A percentile compares a stretch with the other conserved stretches of the same genome.
phyloP scores from a whole-genome alignment of 768 basidiomycete species.

The Tulasnella sp. region DNA sequence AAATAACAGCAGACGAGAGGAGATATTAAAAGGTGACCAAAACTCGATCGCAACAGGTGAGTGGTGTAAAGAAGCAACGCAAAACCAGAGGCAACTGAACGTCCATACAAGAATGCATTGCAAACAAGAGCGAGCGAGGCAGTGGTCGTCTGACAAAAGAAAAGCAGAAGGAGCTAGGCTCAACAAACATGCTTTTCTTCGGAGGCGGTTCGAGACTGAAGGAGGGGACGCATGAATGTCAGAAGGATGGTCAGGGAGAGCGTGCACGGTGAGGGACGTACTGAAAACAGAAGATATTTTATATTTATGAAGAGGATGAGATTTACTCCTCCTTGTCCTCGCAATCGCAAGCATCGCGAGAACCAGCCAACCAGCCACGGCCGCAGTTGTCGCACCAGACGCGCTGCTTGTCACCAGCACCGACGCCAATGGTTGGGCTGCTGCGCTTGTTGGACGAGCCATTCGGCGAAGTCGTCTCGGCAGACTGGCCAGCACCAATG shows the following conservation, averaged over 20 bases:
- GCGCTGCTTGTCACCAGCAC: slow-evolving; percentile 60
- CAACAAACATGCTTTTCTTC: slow-evolving; percentile 28
- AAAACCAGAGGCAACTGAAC: neutral
- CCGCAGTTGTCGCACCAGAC: slow-evolving; percentile 77
- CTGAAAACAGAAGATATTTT: neutral
- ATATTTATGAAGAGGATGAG: neutral
- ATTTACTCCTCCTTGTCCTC: slow-evolving; percentile 36
- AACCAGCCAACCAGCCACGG: slow-evolving; percentile 61
- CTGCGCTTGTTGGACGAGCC: neutral
- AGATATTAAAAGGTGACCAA: neutral
- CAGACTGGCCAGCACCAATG: neutral
- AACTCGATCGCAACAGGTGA: neutral
- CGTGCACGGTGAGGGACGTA: neutral
- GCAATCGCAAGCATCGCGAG: slow-evolving; percentile 56
- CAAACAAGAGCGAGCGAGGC: neutral
- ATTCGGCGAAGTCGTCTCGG: slow-evolving; percentile 12
- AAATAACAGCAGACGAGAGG: neutral
- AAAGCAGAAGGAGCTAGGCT: slow-evolving; percentile 31
- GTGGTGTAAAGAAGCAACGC: slow-evolving; percentile 6
- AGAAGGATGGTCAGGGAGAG: neutral
- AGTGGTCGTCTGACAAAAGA: slow-evolving; percentile 25
- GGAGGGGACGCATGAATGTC: neutral
- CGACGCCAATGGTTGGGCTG: slow-evolving; percentile 51
- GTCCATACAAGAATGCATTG: neutral
- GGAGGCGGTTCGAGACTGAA: slow-evolving; percentile 5